Evolutionary conservation across 2,329 filamentous ascomycete species (phyloP), one percentile per base, ranked within the genome.

Genomic region (Hypoxylon sp.): DNA sequence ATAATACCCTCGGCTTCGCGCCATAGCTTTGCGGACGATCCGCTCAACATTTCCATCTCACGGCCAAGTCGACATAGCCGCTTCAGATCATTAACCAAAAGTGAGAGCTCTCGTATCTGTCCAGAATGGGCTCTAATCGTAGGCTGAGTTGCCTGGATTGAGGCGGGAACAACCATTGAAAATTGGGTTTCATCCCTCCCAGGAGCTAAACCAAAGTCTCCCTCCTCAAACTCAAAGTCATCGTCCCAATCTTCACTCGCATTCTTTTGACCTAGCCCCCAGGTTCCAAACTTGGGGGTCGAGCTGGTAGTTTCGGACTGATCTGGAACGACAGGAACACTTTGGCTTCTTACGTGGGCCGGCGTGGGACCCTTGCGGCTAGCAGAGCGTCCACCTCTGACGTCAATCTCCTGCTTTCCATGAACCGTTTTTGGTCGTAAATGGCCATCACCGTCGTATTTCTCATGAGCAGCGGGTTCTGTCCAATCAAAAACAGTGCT

Each of bases 201-300:
- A 3, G 78, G 78, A 26, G 78, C 78, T 29, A 77, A 78, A 35
- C 79, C 80, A 39, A 79, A 77, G n/a, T 68, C 77, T 33, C 84
- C 78, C 29, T 80, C 79, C 37, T 78, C 86, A 76, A 95, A 94
- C 67, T 95, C 92, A 73, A 97, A 96, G 78, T 97, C 93, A 70
- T 94, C 92, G 73, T 95, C 93, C 93, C 93, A 97, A 75, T 96
- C 93, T 77, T 97, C 93, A 68, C 91, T 94, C 10, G 90, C 90
- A 14, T 88, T 91, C 78, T 94, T 94, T 69, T 88, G 90, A n/a
- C 91, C 89, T 46, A 94, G 82, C 2, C 92, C 92, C 92, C 92
- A 95, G 0, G 92, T 94, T 47, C 92, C 91, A 75, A 94, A 95
- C 74, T 94, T 94, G 58, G 86, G 82, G 1, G 81, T 86, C n/a